Evolutionary conservation across 495 filamentous ascomycete species (phyloP), one percentile per base, ranked within the genome.

Genomic region (Aspergillus campestris): DNA sequence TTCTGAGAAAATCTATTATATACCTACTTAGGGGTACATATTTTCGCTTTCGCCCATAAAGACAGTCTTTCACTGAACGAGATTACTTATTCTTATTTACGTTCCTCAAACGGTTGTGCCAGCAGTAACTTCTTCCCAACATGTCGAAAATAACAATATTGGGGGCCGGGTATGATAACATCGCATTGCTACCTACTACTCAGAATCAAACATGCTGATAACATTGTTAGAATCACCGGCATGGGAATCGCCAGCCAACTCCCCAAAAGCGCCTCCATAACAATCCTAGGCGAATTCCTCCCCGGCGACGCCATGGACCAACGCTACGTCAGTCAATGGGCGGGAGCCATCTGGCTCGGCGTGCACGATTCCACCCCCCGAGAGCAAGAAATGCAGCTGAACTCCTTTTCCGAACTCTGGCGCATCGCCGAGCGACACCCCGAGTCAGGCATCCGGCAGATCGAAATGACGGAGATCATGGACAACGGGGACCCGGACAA

Each of bases 231-330:
- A 11, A 42, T 48, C 31, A 48, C 45, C 12, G 45, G 45, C 14
- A 41, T 48, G 45, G 38, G 38, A 7, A 42, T 48, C 31, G 45
- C 45, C 38, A 48, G 38, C 30, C 31, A 34, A 27, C 27, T 48
- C 11, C 43, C 48, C 7, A 27, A 31, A 10, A 14, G 27, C 12
- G 24, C 33, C 35, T 34, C 45, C 57, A 32, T 69, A 53, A 47
- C 70, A 65, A 10, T 49, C 49, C n/a, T 85, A 60, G 27, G 62
- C 31, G 1, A 84, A 57, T 32, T 86, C 76, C n/a, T 64, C 48
- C 40, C 48, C 14, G 42, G 48, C 0, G 48, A 50, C 15, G 41
- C 18, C 18, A 24, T 24, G 18, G 18, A 8, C 3, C 34, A 34
- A 8, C 41, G 37, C 11, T 60, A 52, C 53, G 55, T 52, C 18